Conservation (phyloP, 2,329 filamentous ascomycete genomes). For the Hypoxylon sp. region DNA sequence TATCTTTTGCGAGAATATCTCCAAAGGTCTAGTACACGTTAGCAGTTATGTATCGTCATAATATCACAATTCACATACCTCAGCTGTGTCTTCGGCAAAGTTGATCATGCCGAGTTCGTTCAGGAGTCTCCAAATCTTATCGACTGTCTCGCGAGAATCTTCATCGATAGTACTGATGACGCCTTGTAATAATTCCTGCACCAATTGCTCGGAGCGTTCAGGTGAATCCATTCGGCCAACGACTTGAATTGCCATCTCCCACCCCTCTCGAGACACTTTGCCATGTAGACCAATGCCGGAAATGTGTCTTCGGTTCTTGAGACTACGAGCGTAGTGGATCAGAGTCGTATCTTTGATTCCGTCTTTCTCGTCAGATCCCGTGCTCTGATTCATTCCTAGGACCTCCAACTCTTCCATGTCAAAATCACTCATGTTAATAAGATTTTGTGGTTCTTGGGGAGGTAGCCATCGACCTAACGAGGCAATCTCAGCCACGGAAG, state of each 20-base stretch:
- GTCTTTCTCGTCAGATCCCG: slow-evolving; percentile 70
- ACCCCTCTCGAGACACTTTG: slow-evolving; percentile 74
- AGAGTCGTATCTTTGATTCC: slow-evolving; percentile 86
- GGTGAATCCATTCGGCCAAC: slow-evolving; percentile 84
- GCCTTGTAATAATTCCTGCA: slow-evolving; percentile 78
- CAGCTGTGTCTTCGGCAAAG: slow-evolving; percentile 84
- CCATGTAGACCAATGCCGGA: slow-evolving; percentile 54
- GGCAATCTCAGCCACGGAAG: slow-evolving; percentile 85
- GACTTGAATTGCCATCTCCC: slow-evolving; percentile 89
- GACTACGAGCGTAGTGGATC: slow-evolving; percentile 78
- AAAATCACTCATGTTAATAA: slow-evolving; percentile 74
- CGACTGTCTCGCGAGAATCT: slow-evolving; percentile 78
- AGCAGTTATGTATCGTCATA: slow-evolving; percentile 34
- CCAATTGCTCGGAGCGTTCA: slow-evolving; percentile 78
- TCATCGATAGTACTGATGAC: slow-evolving; percentile 74
- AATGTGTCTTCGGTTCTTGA: slow-evolving; percentile 71
- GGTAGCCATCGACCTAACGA: slow-evolving; percentile 88
- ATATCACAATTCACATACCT: slow-evolving; percentile 69
- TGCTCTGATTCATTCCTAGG: slow-evolving; percentile 73
- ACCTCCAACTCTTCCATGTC: slow-evolving; percentile 90
- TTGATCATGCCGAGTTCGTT: slow-evolving; percentile 82
- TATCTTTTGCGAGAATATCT: slow-evolving; percentile 78
- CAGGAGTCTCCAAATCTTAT: slow-evolving; percentile 85
- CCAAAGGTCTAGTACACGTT: slow-evolving; percentile 80
- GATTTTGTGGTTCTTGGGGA: slow-evolving; percentile 66